Percentiles rank a stretch among this genome's conserved stretches.
These are phyloP conservation scores for Zasmidium angulare DNA, from an alignment of 2,329 filamentous ascomycete genomes.

Conservation along the genomic window DNA sequence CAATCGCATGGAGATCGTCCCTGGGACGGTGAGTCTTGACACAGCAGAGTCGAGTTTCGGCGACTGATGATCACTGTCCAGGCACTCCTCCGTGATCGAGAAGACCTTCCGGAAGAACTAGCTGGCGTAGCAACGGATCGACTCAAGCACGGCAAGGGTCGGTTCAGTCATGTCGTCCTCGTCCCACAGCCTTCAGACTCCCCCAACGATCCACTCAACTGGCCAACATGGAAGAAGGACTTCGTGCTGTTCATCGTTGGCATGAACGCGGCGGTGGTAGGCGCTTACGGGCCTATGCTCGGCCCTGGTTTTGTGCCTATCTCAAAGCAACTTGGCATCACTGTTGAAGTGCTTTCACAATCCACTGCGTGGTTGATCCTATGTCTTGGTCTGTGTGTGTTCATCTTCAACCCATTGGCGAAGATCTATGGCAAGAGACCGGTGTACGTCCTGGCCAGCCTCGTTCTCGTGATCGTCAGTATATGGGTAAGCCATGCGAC, in stretches of 20 bases:
- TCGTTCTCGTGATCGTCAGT: slow-evolving; percentile 48
- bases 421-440: slow-evolving; percentile 53
- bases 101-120: slow-evolving; percentile 50
- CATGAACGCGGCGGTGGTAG: slow-evolving; percentile 49
- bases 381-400: slow-evolving; percentile 48
- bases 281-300: slow-evolving; percentile 54
- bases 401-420: slow-evolving; percentile 52
- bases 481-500: slow-evolving; percentile 41
- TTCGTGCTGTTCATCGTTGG: slow-evolving; percentile 47
- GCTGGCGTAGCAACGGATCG: slow-evolving; percentile 42
- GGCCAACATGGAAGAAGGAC: slow-evolving; percentile 50
- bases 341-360: slow-evolving; percentile 46
- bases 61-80: slow-evolving; percentile 22
- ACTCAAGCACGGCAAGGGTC: slow-evolving; percentile 35
- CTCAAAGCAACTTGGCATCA: slow-evolving; percentile 44
- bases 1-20: slow-evolving; percentile 47
- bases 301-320: slow-evolving; percentile 52
- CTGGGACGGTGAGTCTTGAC: slow-evolving; percentile 46
- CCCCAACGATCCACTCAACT: slow-evolving; percentile 52
- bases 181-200: slow-evolving; percentile 50
- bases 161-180: slow-evolving; percentile 29
- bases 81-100: slow-evolving; percentile 49
- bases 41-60: background rate
- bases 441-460: slow-evolving; percentile 48
- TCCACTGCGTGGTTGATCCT: slow-evolving; percentile 52